Percentiles rank a stretch among this genome's conserved stretches.
Conservation (phyloP, 805 yeast species). For the Torulaspora quercuum region DNA sequence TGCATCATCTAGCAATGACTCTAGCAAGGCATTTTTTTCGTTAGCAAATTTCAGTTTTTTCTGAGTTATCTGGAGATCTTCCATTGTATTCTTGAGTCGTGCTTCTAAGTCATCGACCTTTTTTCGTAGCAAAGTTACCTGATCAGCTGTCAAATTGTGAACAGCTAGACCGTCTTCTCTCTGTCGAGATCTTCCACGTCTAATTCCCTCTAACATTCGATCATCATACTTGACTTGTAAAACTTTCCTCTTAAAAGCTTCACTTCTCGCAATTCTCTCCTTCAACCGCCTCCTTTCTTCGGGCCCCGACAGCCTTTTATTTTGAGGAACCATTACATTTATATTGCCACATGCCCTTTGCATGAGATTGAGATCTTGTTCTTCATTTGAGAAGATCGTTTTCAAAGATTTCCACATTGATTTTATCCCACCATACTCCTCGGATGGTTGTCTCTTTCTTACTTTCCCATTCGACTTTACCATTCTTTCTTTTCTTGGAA, state of each 20-base stretch:
- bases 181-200: conserved; percentile 22
- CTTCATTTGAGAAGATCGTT: conserved; percentile 23
- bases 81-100: conserved; percentile 15
- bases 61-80: conserved; percentile 22
- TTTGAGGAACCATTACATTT: conserved; percentile 10
- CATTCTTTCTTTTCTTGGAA: conserved; percentile 7
- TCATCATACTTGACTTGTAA: conserved; percentile 31
- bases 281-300: conserved; percentile 16
- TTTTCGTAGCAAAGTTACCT: conserved; percentile 19
- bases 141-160: conserved; percentile 18
- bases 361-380: conserved; percentile 23
- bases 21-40: conserved; percentile 32
- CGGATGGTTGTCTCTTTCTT: conserved; percentile 3
- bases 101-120: conserved; percentile 17
- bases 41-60: conserved; percentile 31
- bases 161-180: conserved; percentile 1
- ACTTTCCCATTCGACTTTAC: conserved; percentile 5
- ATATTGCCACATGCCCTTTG: conserved; percentile 22
- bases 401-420: conserved; percentile 11
- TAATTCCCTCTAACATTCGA: conserved; percentile 25
- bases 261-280: conserved; percentile 29
- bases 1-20: conserved; percentile 34
- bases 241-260: conserved; percentile 30
- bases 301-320: conserved; percentile 6
- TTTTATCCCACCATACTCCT: conserved; percentile 5